phyloP scores from a whole-genome alignment of 805 yeast species.

The Candida xyloterini region DNA sequence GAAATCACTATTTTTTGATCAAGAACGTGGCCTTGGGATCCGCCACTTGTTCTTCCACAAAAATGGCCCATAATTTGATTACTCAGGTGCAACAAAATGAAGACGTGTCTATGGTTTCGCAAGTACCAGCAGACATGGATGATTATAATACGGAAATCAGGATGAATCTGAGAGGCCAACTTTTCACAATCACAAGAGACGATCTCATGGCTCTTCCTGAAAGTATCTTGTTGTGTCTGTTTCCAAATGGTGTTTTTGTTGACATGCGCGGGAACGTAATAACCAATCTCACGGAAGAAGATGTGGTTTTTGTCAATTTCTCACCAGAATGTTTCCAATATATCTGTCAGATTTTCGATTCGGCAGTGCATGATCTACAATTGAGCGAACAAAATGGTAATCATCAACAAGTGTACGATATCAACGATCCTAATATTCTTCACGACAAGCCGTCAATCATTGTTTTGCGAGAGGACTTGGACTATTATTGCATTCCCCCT shows the following conservation, averaged over 20 bases:
- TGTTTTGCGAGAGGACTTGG: slow-evolving; percentile 90
- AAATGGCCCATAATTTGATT: slow-evolving; percentile 45
- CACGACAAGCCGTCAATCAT: slow-evolving; percentile 85
- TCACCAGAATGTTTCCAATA: slow-evolving; percentile 85
- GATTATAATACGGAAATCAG: slow-evolving; percentile 67
- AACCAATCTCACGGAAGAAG: slow-evolving; percentile 74
- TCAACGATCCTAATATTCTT: slow-evolving; percentile 57
- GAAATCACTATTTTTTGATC: no score
- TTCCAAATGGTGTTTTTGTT: slow-evolving; percentile 87
- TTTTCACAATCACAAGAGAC: slow-evolving; percentile 77
- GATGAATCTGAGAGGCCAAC: slow-evolving; percentile 71
- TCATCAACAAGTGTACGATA: slow-evolving; percentile 28
- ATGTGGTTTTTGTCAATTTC: slow-evolving; percentile 78
- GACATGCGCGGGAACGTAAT: slow-evolving; percentile 76
- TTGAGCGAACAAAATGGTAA: slow-evolving; percentile 34
- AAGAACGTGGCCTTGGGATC: no score
- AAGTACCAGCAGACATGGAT: slow-evolving; percentile 30
- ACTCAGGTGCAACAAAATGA: slow-evolving; percentile 60
- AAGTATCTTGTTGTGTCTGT: slow-evolving; percentile 76
- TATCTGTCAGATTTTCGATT: slow-evolving; percentile 67
- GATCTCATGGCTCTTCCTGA: slow-evolving; percentile 92
- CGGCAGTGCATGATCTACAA: slow-evolving; percentile 61
- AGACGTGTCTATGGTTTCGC: slow-evolving; percentile 18
- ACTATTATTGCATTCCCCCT: slow-evolving; percentile 87
- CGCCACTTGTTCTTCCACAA: neutral